Evolutionary conservation across 306 rosid genomes (phyloP).

Genomic region (Sesbania bispinosa): DNA sequence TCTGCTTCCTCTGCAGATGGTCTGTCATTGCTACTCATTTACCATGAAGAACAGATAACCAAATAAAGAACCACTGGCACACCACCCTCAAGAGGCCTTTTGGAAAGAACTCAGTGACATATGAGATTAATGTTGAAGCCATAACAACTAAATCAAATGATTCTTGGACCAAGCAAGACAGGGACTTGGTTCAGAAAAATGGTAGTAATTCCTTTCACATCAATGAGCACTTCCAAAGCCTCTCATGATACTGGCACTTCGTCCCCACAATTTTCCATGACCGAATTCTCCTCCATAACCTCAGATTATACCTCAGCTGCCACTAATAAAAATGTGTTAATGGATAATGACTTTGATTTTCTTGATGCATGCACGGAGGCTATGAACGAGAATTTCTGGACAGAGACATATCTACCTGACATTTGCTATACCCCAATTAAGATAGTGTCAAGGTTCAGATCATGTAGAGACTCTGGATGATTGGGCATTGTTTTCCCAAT

Average conservation of each 20-base stretch:
- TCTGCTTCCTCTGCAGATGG: constrained; percentile 24
- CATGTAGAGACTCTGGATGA: neutral
- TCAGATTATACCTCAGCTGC: neutral
- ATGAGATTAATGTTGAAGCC: neutral
- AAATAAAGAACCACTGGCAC: constrained; percentile 37
- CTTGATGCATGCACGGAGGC: neutral
- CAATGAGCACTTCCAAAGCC: neutral
- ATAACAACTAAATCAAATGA: neutral
- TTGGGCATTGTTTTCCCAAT: neutral
- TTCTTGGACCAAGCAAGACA: neutral
- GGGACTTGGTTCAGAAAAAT: neutral
- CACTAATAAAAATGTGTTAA: neutral
- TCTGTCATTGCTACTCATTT: constrained; percentile 24
- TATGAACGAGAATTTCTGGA: neutral
- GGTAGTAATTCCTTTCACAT: neutral
- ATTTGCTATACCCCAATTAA: neutral
- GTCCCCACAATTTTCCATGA: constrained; percentile 1
- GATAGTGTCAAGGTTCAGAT: neutral
- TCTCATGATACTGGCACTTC: neutral
- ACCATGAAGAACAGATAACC: no score
- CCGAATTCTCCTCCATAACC: neutral
- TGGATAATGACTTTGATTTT: neutral
- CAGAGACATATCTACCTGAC: neutral
- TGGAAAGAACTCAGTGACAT: neutral
- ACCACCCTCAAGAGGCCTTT: constrained; percentile 17